These are phyloP conservation scores for Trypanosoma vivax DNA, from an alignment of 208 protist genomes.

Conservation along the genomic window DNA sequence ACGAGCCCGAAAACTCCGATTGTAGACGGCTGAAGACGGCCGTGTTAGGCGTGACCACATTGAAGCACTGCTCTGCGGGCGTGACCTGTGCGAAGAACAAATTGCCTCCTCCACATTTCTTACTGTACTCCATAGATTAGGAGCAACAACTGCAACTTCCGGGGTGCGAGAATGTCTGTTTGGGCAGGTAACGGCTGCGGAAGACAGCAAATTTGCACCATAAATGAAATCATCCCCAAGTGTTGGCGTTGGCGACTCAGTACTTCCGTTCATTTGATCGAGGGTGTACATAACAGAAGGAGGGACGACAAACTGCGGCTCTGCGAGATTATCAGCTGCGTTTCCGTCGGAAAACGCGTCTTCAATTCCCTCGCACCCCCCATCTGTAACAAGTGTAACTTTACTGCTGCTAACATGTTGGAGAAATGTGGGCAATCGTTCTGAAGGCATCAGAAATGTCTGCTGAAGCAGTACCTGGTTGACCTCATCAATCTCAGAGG, in stretches of 20 bases:
- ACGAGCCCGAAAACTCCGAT: constrained; percentile 5
- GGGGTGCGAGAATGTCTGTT: constrained; percentile 5
- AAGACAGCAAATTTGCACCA: not conserved
- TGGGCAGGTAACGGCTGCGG: not conserved
- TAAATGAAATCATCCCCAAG: not conserved
- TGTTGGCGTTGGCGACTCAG: not conserved
- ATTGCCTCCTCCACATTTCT: not conserved
- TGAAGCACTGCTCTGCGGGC: constrained; percentile 8
- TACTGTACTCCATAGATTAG: not conserved
- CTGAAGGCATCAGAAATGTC: constrained; percentile 63
- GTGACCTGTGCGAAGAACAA: not conserved
- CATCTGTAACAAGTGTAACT: constrained; percentile 62
- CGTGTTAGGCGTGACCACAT: not conserved
- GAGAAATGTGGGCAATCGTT: constrained; percentile 61
- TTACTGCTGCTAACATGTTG: constrained; percentile 76
- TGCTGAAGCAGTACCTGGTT: constrained; percentile 83
- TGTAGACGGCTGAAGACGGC: constrained; percentile 10
- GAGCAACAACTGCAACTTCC: not conserved
- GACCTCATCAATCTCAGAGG: constrained; percentile 53
- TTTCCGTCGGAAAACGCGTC: constrained; percentile 3
- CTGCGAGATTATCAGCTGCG: constrained; percentile 3
- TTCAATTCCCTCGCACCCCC: constrained; percentile 1
- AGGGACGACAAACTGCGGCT: constrained; percentile 18
- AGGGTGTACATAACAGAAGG: constrained; percentile 16
- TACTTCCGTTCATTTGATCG: constrained; percentile 3